Conservation (phyloP, 345 rosid genomes). For the Zanthoxylum bungeanum region DNA sequence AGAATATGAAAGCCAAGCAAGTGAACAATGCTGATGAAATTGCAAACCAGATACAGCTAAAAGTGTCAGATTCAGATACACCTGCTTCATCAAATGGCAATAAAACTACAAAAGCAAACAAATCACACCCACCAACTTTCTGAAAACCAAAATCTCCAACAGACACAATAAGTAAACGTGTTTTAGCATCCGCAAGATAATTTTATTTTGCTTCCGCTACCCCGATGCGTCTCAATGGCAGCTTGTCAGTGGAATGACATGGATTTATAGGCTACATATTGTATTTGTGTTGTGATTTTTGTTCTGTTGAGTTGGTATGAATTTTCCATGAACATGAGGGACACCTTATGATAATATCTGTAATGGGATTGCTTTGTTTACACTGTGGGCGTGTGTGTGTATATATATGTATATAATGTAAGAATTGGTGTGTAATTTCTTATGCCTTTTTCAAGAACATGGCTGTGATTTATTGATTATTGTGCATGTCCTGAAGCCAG, state of each 20-base stretch:
- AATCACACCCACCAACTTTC: constrained; percentile 2
- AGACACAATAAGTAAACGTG: too few species aligned
- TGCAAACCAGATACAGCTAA: constrained; percentile 19
- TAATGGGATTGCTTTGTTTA: neutral
- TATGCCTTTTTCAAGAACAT: neutral
- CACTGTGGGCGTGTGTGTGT: neutral
- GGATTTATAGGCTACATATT: neutral
- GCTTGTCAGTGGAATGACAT: neutral
- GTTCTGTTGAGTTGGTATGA: constrained; percentile 16
- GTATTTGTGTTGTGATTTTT: constrained; percentile 1
- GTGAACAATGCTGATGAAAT: constrained; percentile 33
- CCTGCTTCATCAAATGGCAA: constrained; percentile 32
- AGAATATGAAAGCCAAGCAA: constrained; percentile 28
- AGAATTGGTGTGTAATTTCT: constrained; percentile 6
- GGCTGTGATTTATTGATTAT: neutral
- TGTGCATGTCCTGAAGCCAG: constrained; percentile 11
- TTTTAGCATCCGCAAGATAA: too few species aligned
- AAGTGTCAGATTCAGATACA: constrained; percentile 18
- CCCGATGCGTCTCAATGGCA: too few species aligned
- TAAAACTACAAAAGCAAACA: constrained; percentile 26
- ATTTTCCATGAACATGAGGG: neutral
- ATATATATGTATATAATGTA: neutral
- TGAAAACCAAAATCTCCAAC: constrained; percentile 9
- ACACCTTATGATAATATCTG: neutral
- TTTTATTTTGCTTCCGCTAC: too few species aligned